These are phyloP conservation scores for Tuber umbilicatum DNA, from an alignment of 495 filamentous ascomycete species.

Conservation along the genomic window DNA sequence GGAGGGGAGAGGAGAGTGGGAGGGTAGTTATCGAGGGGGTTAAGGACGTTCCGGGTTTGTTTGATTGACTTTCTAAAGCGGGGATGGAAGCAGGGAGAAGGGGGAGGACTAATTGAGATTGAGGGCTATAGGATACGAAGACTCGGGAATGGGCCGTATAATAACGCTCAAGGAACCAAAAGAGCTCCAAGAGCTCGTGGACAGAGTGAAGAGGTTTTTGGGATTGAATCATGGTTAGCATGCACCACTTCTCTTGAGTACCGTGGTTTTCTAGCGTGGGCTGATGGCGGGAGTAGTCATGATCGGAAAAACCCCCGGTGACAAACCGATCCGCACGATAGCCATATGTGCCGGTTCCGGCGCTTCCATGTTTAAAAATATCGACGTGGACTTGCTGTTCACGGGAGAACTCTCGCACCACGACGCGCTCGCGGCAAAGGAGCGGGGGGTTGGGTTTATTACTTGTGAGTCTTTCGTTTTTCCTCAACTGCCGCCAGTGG, in stretches of 20 bases:
- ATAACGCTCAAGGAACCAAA: constrained; percentile 17
- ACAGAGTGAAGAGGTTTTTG: constrained; percentile 32
- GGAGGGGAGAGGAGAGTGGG: constrained; percentile 44
- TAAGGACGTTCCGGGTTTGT: constrained; percentile 20
- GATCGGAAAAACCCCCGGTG: constrained; percentile 42
- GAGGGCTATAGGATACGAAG: constrained; percentile 26
- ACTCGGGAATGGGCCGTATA: constrained; percentile 35
- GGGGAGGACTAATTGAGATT: constrained; percentile 1
- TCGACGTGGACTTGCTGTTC: constrained; percentile 68
- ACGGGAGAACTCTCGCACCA: constrained; percentile 94
- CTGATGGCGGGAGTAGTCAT: constrained; percentile 20
- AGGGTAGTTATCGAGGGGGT: constrained; percentile 40
- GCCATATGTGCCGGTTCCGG: constrained; percentile 80
- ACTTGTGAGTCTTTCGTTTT: constrained; percentile 42
- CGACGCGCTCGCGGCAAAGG: constrained; percentile 74
- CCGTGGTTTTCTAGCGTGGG: background rate
- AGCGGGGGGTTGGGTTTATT: constrained; percentile 79
- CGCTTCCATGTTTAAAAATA: constrained; percentile 60
- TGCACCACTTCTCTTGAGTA: background rate
- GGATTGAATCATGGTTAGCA: constrained; percentile 22
- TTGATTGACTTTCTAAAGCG: too few species aligned
- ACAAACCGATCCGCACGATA: constrained; percentile 35
- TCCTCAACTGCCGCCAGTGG: too few species aligned
- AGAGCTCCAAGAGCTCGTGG: constrained; percentile 21
- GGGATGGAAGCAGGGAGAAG: background rate